Conservation (phyloP, 108 stramenopile species). For the Fragilariopsis cylindrus region DNA sequence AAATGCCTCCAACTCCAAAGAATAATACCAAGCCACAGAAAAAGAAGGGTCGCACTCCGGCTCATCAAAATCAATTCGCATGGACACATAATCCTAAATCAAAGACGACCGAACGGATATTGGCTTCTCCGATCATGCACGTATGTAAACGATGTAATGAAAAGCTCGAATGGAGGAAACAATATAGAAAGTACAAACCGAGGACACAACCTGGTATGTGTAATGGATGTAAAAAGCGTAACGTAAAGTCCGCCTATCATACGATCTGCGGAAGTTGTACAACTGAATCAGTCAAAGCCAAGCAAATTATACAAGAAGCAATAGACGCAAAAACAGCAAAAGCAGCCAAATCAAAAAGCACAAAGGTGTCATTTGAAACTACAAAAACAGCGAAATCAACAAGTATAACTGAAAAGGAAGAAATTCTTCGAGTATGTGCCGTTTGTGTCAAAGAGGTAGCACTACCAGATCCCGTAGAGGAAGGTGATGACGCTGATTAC, state of each 20-base stretch:
- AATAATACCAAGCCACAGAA: conserved; percentile 47
- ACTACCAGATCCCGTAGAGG: conserved; percentile 61
- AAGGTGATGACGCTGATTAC: conserved; percentile 35
- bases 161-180: conserved; percentile 93
- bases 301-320: conserved; percentile 44
- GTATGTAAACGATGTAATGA: conserved; percentile 90
- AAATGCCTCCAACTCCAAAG: too few species aligned
- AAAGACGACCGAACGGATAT: conserved; percentile 88
- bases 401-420: conserved; percentile 1
- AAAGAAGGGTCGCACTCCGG: conserved; percentile 81
- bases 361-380: neutral
- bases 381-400: neutral
- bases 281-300: conserved; percentile 45
- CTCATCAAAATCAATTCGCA: conserved; percentile 93
- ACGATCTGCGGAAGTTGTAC: conserved; percentile 80
- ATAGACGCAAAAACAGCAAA: conserved; percentile 6
- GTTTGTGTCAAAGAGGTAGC: conserved; percentile 79
- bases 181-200: conserved; percentile 93
- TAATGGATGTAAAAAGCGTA: conserved; percentile 63
- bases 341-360: conserved; percentile 7
- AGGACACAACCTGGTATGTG: conserved; percentile 78
- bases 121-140: conserved; percentile 83
- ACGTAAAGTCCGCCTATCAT: conserved; percentile 84
- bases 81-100: conserved; percentile 94
- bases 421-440: conserved; percentile 53